Base-by-base conservation (phyloP, 352 stramenopile genomes). In the Plasmopara halstedii region DNA sequence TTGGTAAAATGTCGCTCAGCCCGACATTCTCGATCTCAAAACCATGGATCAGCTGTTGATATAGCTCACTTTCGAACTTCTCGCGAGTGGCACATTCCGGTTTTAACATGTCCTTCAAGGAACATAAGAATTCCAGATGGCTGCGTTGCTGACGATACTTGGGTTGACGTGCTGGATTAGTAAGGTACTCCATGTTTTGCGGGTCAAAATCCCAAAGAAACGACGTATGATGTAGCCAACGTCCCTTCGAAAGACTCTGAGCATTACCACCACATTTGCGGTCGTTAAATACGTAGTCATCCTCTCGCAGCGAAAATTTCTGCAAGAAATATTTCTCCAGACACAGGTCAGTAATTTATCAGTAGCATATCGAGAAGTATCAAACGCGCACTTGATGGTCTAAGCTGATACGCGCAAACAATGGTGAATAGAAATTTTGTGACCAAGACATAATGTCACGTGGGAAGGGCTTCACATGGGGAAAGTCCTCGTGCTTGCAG, bases 211-310 rank as follows among this genome's bases (percentile, higher is more conserved):
- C 90, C 89, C 91, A 98, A 11, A 99, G 59, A 65, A 99, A 98
- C 42, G 86, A 97, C 17, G 96, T 98, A 67, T 99, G 96, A 62
- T 99, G 96, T 18, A 98, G 62, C 86, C 88, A 98, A 11, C 94
- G 90, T 41, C 84, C 78, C 56, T 91, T 96, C 4, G 79, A 86
- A 50, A 99, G 97, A 53, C 79, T 92, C 62, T 99, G 96, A 13
- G 96, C 95, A 64, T 99, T 99, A 29, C 96, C 96, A 13, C 81
- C 96, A 53, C 98, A 95, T 75, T 99, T 99, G 25, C 76, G 73
- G 47, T 95, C 64, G 19, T 79, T 83, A 39, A 98, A 87, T 32
- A 98, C 88, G 56, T 98, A 99, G 70, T 99, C 95, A 58, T 98
- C 90, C 62, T 98, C 95, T 9, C 76, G 75, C 14, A 98, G 67